Base-by-base conservation (phyloP, 768 basidiomycete species). In the Cystofilobasidium bisporidii region DNA sequence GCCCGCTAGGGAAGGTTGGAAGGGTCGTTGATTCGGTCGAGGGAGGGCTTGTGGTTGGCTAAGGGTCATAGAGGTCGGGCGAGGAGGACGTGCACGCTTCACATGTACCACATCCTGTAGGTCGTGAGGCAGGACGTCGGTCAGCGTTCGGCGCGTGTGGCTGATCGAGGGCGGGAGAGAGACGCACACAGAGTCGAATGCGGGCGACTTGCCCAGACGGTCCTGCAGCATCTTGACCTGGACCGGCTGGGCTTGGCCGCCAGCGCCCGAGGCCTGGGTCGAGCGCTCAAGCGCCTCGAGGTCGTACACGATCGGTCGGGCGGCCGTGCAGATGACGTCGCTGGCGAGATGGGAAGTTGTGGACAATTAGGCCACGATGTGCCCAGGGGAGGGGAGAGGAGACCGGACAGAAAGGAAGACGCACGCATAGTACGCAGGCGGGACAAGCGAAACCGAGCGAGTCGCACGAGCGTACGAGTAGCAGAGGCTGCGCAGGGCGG, bases 401-500 rank as follows among this genome's bases (percentile, higher is more conserved):
- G 5, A 15, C 18, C 17, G 43, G 43, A 43, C 43, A 41, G 36
- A 36, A 4, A 43, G 41, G 15, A n/a, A 24, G 47, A 48, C 47
- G n/a, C 47, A 48, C 47, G 64, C 57, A 43, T 65, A 65, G 43
- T 59, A 59, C 14, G 38, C 53, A 9, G 64, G 26, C 12, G 64
- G 56, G 28, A 65, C 45, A 33, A 73, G 69, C 24, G 70, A 71
- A 47, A 72, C 71, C n/a, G 72, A 63, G 45, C 72, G 67, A 8
- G 73, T 72, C 3, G 72, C 71, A 14, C 73, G 64, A 5, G 67
- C 71, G 56, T 69, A 74, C 56, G 57, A 38, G 71, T 71, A 72
- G 53, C 64, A 74, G 24, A 74, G 69, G 15, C 67, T 67, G 69
- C 72, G 3, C n/a, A n/a, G n/a, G n/a, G 64, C 26, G 8, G 12